phyloP scores from a whole-genome alignment of 2,329 filamentous ascomycete species.

The Monosporascus sp. region DNA sequence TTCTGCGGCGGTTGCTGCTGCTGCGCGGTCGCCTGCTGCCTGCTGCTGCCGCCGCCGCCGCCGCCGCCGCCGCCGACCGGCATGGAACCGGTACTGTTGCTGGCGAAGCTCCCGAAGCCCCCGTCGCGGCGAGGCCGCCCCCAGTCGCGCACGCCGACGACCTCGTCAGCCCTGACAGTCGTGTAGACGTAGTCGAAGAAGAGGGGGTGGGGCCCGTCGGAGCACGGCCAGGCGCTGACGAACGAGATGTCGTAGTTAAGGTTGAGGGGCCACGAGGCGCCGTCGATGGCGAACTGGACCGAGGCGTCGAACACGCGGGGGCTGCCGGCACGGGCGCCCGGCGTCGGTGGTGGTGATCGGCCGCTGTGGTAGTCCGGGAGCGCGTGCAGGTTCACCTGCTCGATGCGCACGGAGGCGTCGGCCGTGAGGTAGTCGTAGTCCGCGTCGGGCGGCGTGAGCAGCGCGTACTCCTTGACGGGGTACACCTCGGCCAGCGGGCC shows the following conservation, averaged over 20 bases:
- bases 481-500: conserved; percentile 58
- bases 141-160: conserved; percentile 64
- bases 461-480: conserved; percentile 62
- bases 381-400: conserved; percentile 57
- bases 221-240: conserved; percentile 59
- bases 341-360: too few species aligned
- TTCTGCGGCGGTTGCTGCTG: conserved; percentile 12
- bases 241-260: conserved; percentile 63
- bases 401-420: conserved; percentile 62
- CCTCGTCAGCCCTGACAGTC: conserved; percentile 55
- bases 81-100: too few species aligned
- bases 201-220: conserved; percentile 59
- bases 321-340: conserved; percentile 6
- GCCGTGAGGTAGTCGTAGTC: conserved; percentile 57
- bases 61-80: conserved; percentile 1
- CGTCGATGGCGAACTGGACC: conserved; percentile 59
- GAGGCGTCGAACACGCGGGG: conserved; percentile 54
- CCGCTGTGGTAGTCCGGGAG: conserved; percentile 25
- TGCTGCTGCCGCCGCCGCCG: neutral
- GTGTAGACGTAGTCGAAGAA: conserved; percentile 66
- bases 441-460: conserved; percentile 47
- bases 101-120: neutral
- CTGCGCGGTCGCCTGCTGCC: conserved; percentile 6
- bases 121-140: conserved; percentile 32
- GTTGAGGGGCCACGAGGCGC: conserved; percentile 56